Percentiles rank a stretch among this genome's conserved stretches.
Conservation (phyloP, 2,329 filamentous ascomycete species). For the Ceratocystis papillata region DNA sequence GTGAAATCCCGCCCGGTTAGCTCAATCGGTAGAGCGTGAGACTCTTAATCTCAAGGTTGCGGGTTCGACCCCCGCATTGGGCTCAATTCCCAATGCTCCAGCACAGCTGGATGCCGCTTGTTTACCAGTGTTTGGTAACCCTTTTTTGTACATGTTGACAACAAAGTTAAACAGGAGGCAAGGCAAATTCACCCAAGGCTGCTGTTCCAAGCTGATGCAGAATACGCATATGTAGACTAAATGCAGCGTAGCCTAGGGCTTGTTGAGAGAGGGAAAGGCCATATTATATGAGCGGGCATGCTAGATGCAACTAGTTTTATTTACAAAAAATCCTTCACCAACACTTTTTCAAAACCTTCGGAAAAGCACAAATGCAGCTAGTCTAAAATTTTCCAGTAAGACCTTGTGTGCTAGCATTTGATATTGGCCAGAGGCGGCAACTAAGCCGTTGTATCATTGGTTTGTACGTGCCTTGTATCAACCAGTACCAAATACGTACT, state of each 20-base stretch:
- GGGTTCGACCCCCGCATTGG: constrained; percentile 34
- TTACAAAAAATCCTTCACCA: no score
- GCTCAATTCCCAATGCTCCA: constrained; percentile 26
- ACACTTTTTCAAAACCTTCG: no score
- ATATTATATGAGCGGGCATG: no score
- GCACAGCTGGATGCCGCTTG: constrained; percentile 19
- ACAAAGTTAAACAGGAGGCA: background rate
- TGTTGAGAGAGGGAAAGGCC: background rate
- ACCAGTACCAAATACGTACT: no score
- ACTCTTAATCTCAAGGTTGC: constrained; percentile 48
- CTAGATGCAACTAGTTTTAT: no score
- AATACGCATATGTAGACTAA: background rate
- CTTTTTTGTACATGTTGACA: constrained; percentile 2
- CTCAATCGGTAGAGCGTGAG: constrained; percentile 65
- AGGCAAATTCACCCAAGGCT: no score
- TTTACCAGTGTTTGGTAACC: background rate
- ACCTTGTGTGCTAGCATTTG: no score
- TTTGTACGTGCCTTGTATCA: no score
- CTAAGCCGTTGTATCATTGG: no score
- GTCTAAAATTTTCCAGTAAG: no score
- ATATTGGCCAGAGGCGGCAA: background rate
- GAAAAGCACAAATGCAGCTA: no score
- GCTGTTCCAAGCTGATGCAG: background rate
- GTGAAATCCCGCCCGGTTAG: constrained; percentile 42
- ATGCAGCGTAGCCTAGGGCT: background rate